phyloP scores from a whole-genome alignment of 108 stramenopile species.

The Nannochloropsis gaditana region DNA sequence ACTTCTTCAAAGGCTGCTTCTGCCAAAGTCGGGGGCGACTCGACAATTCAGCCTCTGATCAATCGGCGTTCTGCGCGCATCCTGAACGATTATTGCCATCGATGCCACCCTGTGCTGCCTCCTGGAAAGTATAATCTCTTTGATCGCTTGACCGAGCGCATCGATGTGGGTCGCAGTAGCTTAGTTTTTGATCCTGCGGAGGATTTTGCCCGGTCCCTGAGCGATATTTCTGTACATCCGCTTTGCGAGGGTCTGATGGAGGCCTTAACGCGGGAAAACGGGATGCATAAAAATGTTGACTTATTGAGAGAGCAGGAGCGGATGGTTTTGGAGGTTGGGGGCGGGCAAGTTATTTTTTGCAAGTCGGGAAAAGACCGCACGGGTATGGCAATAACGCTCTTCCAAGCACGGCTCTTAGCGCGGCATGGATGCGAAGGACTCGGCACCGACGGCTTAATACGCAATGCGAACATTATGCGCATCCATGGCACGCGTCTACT shows the following conservation, averaged over 20 bases:
- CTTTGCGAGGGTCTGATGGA: constrained; percentile 6
- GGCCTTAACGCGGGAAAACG: not conserved
- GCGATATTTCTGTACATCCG: not conserved
- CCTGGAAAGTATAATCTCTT: not conserved
- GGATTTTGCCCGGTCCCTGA: not conserved
- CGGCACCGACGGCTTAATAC: not conserved
- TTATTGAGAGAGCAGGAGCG: constrained; percentile 11
- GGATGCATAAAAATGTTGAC: not conserved
- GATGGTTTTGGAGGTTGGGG: constrained; percentile 21
- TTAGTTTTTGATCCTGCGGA: not conserved
- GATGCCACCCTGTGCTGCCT: constrained; percentile 15
- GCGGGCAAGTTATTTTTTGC: constrained; percentile 36
- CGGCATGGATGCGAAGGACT: constrained; percentile 43
- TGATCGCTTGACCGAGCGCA: not conserved
- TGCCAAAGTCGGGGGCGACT: not conserved
- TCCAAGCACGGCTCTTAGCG: constrained; percentile 61
- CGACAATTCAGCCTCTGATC: not conserved
- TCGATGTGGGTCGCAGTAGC: not conserved
- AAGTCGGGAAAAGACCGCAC: constrained; percentile 36
- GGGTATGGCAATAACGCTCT: constrained; percentile 43
- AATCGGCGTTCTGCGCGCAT: not conserved
- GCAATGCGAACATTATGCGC: not conserved
- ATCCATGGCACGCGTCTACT: not conserved
- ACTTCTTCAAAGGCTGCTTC: not conserved
- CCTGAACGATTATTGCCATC: constrained; percentile 6